Percentiles rank a stretch among this genome's conserved stretches.
These are phyloP conservation scores for Ganoderma meredithae DNA, from an alignment of 1,284 basidiomycete genomes.

Conservation along the genomic window DNA sequence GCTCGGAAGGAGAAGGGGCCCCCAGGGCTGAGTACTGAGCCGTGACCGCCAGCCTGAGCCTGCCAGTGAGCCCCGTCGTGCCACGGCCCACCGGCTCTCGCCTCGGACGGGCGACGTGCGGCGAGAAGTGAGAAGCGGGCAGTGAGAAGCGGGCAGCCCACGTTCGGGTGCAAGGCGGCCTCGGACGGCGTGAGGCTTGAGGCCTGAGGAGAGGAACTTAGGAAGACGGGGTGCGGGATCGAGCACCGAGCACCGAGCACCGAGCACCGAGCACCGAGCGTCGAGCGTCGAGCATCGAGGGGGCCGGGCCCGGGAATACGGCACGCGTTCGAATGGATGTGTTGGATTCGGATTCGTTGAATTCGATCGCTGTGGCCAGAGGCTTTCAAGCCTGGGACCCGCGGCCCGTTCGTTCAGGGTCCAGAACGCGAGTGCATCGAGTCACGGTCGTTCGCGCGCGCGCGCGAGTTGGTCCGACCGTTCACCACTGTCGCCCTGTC, in stretches of 20 bases:
- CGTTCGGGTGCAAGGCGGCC: background rate
- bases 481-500: too few relatives aligned
- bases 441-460: too few relatives aligned
- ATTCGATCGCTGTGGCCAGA: background rate
- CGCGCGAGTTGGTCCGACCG: too few relatives aligned
- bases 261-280: too few relatives aligned
- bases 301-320: background rate
- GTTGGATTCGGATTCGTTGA: too few relatives aligned
- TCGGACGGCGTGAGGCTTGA: too few relatives aligned
- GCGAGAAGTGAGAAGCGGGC: background rate
- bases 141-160: background rate
- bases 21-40: background rate
- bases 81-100: background rate
- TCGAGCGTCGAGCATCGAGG: too few relatives aligned
- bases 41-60: background rate
- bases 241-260: too few relatives aligned
- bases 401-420: too few relatives aligned
- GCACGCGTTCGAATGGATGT: background rate
- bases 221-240: too few relatives aligned
- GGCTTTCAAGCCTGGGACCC: too few relatives aligned
- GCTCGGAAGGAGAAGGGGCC: background rate
- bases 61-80: too few relatives aligned
- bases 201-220: background rate
- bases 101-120: background rate
- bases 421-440: background rate